Base-by-base conservation (phyloP, 179 eudicot species). In the Gypsophila paniculata region DNA sequence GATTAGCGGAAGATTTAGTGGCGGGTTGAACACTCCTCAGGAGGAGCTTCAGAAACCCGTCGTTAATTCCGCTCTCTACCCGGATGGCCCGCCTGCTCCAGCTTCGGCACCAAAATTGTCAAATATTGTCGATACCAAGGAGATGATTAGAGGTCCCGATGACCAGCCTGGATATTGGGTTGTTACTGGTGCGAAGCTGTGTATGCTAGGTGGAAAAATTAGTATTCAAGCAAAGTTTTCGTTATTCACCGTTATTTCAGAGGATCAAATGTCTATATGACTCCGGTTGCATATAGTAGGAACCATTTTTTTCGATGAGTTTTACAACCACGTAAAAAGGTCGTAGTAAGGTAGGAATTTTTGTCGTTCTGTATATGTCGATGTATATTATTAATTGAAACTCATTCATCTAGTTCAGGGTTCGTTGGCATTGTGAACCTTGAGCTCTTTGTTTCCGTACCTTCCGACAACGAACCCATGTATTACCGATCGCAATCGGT, bases 101-200 rank as follows among this genome's bases (percentile, higher is more conserved):
- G 69, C 82, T 39, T 82, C 77, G 69, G 85, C 89, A n/a, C 88
- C 88, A 8, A 94, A 88, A 69, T 72, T 91, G 79, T 81, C 88
- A 0, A 54, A 57, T 34, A 80, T 94, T 67, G 95, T 94, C 17
- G 95, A 92, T 65, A 87, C 91, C n/a, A 85, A 75, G 64, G 99
- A 94, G 75, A 88, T 84, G 88, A 79, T 87, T 21, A 81, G 96
- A 83, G 99, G 97, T 5, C 99, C 97, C 3, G 99, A 91, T 78
- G 91, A 86, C 44, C 78, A 87, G 29, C 99, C 99, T n/a, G 99
- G 99, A 17, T 88, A 94, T 79, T 94, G 96, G 97, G 95, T 92
- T 72, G 82, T 92, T 46, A 91, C 96, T 0, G 99, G 99, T 68
- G 97, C 95, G 19, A 94, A 86, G 82, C 89, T 92, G 60, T 77